These are phyloP conservation scores for Heteromeles arbutifolia DNA, from an alignment of 306 rosid species.

Conservation along the genomic window DNA sequence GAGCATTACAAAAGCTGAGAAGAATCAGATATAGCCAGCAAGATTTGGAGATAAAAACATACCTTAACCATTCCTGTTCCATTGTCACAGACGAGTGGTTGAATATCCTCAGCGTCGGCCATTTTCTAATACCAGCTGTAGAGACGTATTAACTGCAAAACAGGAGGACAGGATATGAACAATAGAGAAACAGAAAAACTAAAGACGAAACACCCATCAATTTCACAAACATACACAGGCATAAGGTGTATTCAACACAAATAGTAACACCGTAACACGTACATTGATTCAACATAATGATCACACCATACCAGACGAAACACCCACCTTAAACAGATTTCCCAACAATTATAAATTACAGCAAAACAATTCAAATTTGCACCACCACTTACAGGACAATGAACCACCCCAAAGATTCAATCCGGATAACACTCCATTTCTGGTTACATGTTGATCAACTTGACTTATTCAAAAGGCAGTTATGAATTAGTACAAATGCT, in stretches of 20 bases:
- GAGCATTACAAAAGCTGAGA: not conserved
- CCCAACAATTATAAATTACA: not conserved
- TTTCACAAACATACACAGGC: not conserved
- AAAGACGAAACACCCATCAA: not conserved
- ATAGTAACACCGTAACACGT: not conserved
- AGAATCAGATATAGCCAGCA: not conserved
- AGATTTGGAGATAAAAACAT: constrained; percentile 7
- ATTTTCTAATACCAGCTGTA: constrained; percentile 37
- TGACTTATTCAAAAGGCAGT: not conserved
- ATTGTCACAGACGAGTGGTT: constrained; percentile 88
- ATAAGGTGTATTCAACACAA: not conserved
- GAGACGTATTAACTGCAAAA: not conserved
- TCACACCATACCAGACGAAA: not conserved
- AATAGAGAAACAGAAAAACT: not conserved
- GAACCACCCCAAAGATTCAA: not conserved
- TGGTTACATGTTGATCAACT: not conserved
- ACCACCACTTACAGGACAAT: not conserved
- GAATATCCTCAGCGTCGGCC: constrained; percentile 89
- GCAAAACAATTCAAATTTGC: not conserved
- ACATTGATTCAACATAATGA: not conserved
- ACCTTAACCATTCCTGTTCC: constrained; percentile 96
- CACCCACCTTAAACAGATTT: not conserved
- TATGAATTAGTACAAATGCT: not conserved
- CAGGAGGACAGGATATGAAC: not conserved
- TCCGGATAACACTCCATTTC: not conserved